Conservation (phyloP, 129 eudicot species). For the Chrysanthemum makinoi region DNA sequence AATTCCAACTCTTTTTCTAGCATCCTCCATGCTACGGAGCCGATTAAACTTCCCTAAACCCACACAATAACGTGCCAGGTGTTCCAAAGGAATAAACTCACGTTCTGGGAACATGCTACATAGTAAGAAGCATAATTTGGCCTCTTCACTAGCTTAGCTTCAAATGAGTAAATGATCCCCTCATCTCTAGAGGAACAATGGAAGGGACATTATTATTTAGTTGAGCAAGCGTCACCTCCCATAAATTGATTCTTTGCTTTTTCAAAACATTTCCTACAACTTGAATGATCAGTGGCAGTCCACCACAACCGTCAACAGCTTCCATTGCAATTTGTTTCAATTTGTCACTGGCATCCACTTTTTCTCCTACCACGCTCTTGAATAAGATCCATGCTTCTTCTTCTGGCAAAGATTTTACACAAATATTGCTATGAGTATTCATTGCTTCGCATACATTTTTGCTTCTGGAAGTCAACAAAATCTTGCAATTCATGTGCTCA, state of each 20-base stretch:
- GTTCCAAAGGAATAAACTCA: not conserved
- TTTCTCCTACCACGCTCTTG: constrained; percentile 1
- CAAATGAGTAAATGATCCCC: not conserved
- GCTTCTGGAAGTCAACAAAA: constrained; percentile 26
- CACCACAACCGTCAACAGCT: not conserved
- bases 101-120: constrained; percentile 19
- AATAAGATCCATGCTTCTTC: constrained; percentile 19
- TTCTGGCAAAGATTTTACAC: not conserved
- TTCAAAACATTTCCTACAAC: constrained; percentile 3
- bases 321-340: not conserved
- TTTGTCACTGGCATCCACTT: not conserved
- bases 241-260: not conserved
- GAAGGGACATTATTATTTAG: not conserved
- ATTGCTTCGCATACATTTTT: not conserved
- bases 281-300: not conserved
- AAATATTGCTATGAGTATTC: not conserved
- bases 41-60: constrained; percentile 1
- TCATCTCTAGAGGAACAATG: not conserved
- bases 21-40: not conserved
- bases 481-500: constrained; percentile 19
- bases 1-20: not conserved
- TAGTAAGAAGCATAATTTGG: constrained; percentile 12
- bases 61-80: constrained; percentile 3
- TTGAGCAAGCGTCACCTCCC: not conserved
- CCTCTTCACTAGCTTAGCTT: constrained; percentile 21